Percentiles rank a stretch among this genome's conserved stretches.
Evolutionary conservation across 257 asterid genomes (phyloP).

Genomic region (Solanum sejunctum): DNA sequence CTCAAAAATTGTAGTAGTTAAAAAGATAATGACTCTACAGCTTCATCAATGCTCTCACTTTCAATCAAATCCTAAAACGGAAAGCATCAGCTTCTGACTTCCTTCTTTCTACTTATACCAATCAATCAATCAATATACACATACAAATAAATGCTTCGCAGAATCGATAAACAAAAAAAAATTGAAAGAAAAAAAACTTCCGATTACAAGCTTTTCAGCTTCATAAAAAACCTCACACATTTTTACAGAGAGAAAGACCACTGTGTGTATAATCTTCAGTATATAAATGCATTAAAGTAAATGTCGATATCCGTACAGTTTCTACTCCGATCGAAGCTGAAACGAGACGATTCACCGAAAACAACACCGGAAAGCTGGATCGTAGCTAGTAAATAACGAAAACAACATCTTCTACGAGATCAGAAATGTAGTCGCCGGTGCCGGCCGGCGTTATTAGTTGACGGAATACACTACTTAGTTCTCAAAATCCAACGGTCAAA

Average conservation of each 20-base stretch:
- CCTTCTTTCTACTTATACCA: background rate
- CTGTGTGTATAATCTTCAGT: background rate
- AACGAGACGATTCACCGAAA: background rate
- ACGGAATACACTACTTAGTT: background rate
- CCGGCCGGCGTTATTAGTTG: background rate
- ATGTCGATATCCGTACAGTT: background rate
- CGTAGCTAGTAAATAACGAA: background rate
- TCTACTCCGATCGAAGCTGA: background rate
- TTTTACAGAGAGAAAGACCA: background rate
- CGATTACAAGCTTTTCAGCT: background rate
- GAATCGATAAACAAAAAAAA: background rate
- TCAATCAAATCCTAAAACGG: background rate
- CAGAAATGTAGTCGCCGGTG: background rate
- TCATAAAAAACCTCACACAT: background rate
- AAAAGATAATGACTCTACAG: background rate
- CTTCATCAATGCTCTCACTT: background rate
- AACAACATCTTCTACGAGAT: background rate
- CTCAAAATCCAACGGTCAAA: background rate
- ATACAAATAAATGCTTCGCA: background rate
- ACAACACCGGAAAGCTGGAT: background rate
- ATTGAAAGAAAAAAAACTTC: background rate
- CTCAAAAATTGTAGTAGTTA: background rate
- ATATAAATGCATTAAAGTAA: background rate
- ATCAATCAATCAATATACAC: background rate
- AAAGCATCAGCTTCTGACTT: background rate